Evolutionary conservation across 768 basidiomycete species (phyloP), one percentile per base, ranked within the genome.

Genomic region (Ephemerocybe angulata): DNA sequence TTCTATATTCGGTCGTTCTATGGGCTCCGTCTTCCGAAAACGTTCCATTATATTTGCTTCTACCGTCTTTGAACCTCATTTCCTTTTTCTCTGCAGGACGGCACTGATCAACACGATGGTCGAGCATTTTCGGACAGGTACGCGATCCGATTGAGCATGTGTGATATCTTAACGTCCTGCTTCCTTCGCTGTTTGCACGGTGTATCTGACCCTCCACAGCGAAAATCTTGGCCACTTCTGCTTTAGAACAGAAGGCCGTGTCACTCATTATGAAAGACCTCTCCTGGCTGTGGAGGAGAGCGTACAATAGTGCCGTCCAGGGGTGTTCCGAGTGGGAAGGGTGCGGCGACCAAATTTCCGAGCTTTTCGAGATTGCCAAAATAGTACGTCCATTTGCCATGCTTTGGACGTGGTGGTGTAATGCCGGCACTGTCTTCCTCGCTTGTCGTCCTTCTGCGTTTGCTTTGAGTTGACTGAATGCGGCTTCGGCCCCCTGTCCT

Each of bases 221-320:
- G 48, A 83, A 77, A 62, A 72, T 73, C 43, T 71, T 87, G 59
- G 75, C 82, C 52, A 75, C 80, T 59, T 73, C 77, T 15, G 81
- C 84, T 35, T 72, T 66, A 57, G 68, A 70, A 31, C 76, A 81
- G 66, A 83, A 82, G 59, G 70, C 76, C 51, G 71, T 79, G 50
- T 69, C 81, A 22, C 66, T 86, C 68, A 78, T 90, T 59, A 76
- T 77, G 65, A 90, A 87, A 65, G 91, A 93, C 62, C 65, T 93
- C 63, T 90, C 90, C 31, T 93, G 92, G 91, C 72, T 93, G 59
- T 93, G 91, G 91, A 79, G 91, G 65, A 87, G 85, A 33, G 87
- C 90, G 28, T 93, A 92, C 71, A 93, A 93, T 69, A 82, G 80
- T 57, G 92, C 90, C 54, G 78, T 90, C 44, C 84, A 90, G 68